phyloP scores from a whole-genome alignment of 169 alveolate genomes.

The Babesia sp. region DNA sequence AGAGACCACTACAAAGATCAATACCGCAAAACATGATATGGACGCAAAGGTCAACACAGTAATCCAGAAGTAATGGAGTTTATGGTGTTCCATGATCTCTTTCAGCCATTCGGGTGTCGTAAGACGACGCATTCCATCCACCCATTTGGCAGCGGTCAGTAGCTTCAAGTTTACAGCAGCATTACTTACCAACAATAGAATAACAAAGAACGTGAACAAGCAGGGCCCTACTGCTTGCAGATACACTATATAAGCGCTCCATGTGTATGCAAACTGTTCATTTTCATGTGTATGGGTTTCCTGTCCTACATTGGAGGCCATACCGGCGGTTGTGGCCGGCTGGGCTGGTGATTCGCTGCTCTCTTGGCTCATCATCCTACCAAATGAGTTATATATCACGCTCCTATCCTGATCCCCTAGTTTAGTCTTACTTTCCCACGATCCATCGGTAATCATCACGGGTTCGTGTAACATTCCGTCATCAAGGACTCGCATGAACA shows the following conservation, averaged over 20 bases:
- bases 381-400: not conserved
- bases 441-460: too few relatives aligned
- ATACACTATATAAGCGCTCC: constrained; percentile 22
- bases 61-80: constrained; percentile 6
- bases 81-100: not conserved
- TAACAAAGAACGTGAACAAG: not conserved
- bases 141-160: constrained; percentile 5
- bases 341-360: not conserved
- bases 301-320: not conserved
- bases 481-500: not conserved
- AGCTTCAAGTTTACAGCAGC: constrained; percentile 1
- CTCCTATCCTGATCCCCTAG: not conserved
- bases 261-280: not conserved
- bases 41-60: constrained; percentile 4
- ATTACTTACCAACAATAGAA: not conserved
- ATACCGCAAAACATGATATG: not conserved
- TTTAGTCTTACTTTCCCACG: not conserved
- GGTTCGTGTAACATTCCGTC: not conserved
- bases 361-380: not conserved
- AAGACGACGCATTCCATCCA: not conserved
- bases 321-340: not conserved
- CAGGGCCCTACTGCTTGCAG: constrained; percentile 3
- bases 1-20: not conserved
- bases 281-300: not conserved
- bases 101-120: not conserved